Conservation (phyloP, 495 filamentous ascomycete genomes). For the Oidiodendron maius region DNA sequence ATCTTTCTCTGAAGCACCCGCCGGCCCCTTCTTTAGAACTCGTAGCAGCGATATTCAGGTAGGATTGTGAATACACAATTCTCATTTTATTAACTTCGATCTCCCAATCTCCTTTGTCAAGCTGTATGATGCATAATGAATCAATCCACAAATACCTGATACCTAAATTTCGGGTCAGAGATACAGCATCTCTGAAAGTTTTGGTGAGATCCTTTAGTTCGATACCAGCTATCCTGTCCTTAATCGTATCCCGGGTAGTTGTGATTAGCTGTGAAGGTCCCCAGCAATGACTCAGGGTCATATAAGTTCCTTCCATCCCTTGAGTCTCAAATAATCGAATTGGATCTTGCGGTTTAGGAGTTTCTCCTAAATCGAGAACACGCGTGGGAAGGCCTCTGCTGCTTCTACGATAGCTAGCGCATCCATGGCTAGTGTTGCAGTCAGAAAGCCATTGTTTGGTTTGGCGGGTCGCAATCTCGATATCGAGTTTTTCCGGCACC, state of each 20-base stretch:
- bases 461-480: background rate
- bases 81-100: constrained; percentile 19
- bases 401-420: background rate
- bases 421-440: background rate
- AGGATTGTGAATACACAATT: constrained; percentile 6
- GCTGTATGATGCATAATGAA: no score
- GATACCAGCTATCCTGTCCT: constrained; percentile 12
- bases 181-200: constrained; percentile 24
- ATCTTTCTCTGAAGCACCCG: constrained; percentile 7
- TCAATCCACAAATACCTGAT: constrained; percentile 8
- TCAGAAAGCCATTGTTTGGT: constrained; percentile 3
- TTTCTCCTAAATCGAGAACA: constrained; percentile 5
- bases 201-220: constrained; percentile 11
- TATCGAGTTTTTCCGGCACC: constrained; percentile 2
- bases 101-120: constrained; percentile 18
- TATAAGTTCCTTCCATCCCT: constrained; percentile 6
- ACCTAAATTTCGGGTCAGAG: constrained; percentile 12
- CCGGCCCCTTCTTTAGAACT: constrained; percentile 3
- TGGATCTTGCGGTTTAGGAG: constrained; percentile 3
- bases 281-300: constrained; percentile 13
- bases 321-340: constrained; percentile 4
- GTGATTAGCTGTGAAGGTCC: constrained; percentile 8
- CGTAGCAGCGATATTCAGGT: constrained; percentile 9
- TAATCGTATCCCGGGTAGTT: constrained; percentile 3
- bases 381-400: constrained; percentile 3